Evolutionary conservation across 164 flowering plant species (phyloP).

Genomic region (Taxillus chinensis): DNA sequence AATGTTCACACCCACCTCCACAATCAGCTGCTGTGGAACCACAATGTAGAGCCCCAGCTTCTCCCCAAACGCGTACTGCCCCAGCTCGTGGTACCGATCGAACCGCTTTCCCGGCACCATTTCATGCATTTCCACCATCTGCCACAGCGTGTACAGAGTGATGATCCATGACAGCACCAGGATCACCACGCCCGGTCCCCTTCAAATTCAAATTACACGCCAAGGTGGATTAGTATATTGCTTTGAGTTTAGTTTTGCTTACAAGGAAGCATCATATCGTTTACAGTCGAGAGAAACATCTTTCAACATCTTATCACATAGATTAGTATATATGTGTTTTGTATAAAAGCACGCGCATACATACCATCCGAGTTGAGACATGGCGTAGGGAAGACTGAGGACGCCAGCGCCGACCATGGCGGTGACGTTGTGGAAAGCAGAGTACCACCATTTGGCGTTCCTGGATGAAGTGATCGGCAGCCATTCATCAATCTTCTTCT

Average conservation of each 20-base stretch:
- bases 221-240: too few species aligned
- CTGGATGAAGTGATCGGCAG: constrained; percentile 52
- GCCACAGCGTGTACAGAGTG: constrained; percentile 5
- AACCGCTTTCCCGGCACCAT: constrained; percentile 5
- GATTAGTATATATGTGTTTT: not conserved
- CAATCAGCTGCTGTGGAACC: constrained; percentile 6
- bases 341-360: not conserved
- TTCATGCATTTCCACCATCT: constrained; percentile 7
- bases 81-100: constrained; percentile 4
- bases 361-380: constrained; percentile 58
- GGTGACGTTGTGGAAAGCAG: constrained; percentile 68
- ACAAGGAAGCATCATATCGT: too few species aligned
- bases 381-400: constrained; percentile 50
- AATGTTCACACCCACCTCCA: constrained; percentile 2
- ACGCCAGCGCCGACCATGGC: constrained; percentile 75
- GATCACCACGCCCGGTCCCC: not conserved
- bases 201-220: not conserved
- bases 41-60: constrained; percentile 3
- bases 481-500: constrained; percentile 49
- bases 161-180: constrained; percentile 4
- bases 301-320: too few species aligned
- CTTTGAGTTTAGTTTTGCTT: too few species aligned
- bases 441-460: constrained; percentile 64
- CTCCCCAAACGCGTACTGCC: constrained; percentile 5
- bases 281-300: too few species aligned